Evolutionary conservation across 257 asterid genomes (phyloP).

Genomic region (Ophiorrhiza pumila): DNA sequence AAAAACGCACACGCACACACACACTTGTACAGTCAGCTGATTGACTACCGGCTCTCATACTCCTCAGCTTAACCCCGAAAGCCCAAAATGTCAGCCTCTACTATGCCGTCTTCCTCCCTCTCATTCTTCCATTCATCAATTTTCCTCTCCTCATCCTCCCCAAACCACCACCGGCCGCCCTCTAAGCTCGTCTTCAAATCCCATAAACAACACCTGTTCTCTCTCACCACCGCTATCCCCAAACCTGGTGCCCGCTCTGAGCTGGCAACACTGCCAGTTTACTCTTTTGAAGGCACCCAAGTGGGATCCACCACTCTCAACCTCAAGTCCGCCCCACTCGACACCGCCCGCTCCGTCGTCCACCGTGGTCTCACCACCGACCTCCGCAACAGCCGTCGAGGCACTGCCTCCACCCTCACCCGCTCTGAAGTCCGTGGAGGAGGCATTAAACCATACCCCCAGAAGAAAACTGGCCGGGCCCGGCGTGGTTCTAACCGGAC

Average conservation of each 20-base stretch:
- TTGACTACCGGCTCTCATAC: not conserved
- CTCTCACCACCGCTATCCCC: constrained; percentile 20
- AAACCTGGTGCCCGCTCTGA: constrained; percentile 37
- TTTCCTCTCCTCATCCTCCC: constrained; percentile 42
- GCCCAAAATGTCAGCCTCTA: constrained; percentile 41
- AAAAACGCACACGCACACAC: not conserved
- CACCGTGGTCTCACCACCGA: constrained; percentile 91
- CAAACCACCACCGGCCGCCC: constrained; percentile 18
- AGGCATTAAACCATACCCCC: constrained; percentile 77
- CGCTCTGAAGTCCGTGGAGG: constrained; percentile 95
- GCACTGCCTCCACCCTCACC: constrained; percentile 95
- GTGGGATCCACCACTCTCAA: constrained; percentile 73
- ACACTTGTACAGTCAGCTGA: not conserved
- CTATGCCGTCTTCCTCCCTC: constrained; percentile 41
- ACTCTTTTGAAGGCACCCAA: constrained; percentile 73
- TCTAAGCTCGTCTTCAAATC: constrained; percentile 19
- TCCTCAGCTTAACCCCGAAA: not conserved
- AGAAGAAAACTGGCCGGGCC: constrained; percentile 88
- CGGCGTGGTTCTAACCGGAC: constrained; percentile 88
- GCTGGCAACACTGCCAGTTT: constrained; percentile 68
- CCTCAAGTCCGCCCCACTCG: constrained; percentile 71
- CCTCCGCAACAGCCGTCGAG: constrained; percentile 88
- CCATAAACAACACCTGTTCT: constrained; percentile 30
- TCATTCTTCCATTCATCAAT: constrained; percentile 71
- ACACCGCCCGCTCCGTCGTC: constrained; percentile 95